Evolutionary conservation across 164 flowering plant genomes (phyloP).

Genomic region (Magnolia kwangsiensis): DNA sequence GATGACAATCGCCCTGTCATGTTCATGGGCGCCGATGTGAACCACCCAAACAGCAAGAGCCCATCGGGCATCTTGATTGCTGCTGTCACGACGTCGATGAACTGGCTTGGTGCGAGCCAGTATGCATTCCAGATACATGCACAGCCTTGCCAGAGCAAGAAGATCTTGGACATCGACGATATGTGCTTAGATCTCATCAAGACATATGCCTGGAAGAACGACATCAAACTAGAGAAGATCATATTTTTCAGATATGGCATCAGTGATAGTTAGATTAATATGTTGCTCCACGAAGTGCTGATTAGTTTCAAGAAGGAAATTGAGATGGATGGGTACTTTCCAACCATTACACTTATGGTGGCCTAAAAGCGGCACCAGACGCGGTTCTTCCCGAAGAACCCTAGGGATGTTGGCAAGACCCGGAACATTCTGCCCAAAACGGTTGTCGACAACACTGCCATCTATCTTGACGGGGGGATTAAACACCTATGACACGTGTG

Average conservation of each 20-base stretch:
- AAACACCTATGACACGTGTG: neutral
- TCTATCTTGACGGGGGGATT: too few relatives aligned
- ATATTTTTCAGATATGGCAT: conserved; percentile 85
- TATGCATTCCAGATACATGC: too few relatives aligned
- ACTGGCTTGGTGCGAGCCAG: too few relatives aligned
- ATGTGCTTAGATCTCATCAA: too few relatives aligned
- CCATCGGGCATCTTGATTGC: too few relatives aligned
- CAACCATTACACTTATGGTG: conserved; percentile 60
- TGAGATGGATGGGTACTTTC: conserved; percentile 31
- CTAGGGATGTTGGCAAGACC: conserved; percentile 23
- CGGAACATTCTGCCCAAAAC: conserved; percentile 75
- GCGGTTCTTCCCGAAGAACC: conserved; percentile 36
- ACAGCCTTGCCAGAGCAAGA: too few relatives aligned
- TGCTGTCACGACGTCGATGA: too few relatives aligned
- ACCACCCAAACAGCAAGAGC: too few relatives aligned
- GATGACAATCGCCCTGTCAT: too few relatives aligned
- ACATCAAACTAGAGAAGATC: conserved; percentile 46
- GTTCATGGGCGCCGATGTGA: too few relatives aligned
- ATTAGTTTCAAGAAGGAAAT: conserved; percentile 25
- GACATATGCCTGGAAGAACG: conserved; percentile 23
- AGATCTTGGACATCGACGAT: too few relatives aligned
- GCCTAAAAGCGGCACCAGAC: conserved; percentile 34
- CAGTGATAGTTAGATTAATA: conserved; percentile 73
- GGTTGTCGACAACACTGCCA: conserved; percentile 42
- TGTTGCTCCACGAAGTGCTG: conserved; percentile 73